Evolutionary conservation across 208 protist species (phyloP).

Genomic region (Leishmania major): DNA sequence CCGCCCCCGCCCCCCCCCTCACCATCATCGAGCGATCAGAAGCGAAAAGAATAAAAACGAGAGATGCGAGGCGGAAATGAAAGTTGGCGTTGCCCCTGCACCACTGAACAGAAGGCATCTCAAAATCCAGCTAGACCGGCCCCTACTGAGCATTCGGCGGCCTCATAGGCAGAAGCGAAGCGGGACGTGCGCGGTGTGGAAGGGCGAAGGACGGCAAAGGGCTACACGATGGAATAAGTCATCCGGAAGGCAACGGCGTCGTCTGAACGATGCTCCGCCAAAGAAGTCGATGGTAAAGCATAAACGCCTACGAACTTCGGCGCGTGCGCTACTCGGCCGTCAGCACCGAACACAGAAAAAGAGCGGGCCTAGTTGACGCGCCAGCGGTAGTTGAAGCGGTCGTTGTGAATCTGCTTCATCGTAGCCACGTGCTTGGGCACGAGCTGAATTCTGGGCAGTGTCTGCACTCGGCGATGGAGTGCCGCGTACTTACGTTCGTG

Average conservation of each 20-base stretch:
- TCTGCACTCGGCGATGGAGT: constrained; percentile 62
- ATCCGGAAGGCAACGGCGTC: neutral
- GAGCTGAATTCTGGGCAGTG: constrained; percentile 66
- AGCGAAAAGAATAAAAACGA: neutral
- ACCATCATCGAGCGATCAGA: neutral
- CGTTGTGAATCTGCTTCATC: constrained; percentile 94
- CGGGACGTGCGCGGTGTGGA: neutral
- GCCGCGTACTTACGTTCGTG: constrained; percentile 53
- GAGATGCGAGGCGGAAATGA: neutral
- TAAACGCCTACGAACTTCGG: neutral
- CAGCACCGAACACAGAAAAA: neutral
- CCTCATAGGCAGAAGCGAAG: neutral
- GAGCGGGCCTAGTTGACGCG: constrained; percentile 64
- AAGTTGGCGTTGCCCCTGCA: neutral
- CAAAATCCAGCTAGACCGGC: neutral
- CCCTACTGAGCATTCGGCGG: neutral
- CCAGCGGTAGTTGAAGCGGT: constrained; percentile 92
- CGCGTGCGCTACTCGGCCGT: neutral
- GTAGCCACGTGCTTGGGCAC: constrained; percentile 90
- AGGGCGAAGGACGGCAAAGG: too few relatives aligned
- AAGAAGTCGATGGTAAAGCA: neutral
- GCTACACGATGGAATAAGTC: too few relatives aligned
- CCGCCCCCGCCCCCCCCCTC: neutral
- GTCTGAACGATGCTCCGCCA: neutral
- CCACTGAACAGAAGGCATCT: neutral